Conservation (phyloP, 768 basidiomycete genomes). For the Boletus barrowsii region DNA sequence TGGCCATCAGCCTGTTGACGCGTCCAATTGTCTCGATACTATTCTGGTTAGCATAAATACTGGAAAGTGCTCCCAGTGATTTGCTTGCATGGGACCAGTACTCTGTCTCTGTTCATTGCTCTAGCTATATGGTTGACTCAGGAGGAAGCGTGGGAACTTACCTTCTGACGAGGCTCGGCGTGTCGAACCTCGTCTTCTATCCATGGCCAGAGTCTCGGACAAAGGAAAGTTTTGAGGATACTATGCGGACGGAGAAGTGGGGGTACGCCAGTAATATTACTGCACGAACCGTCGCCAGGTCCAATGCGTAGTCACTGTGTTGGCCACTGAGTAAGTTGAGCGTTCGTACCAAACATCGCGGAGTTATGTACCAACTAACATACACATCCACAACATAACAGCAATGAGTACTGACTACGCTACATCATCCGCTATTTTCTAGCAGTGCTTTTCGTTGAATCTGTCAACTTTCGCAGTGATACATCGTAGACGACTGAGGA, state of each 20-base stretch:
- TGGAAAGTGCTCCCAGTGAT: constrained; percentile 54
- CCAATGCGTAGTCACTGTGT: constrained; percentile 1
- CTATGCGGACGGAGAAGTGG: background rate
- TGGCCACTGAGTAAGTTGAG: constrained; percentile 1
- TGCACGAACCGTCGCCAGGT: constrained; percentile 5
- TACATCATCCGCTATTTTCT: background rate
- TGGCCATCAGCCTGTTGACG: constrained; percentile 67
- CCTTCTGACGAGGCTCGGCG: constrained; percentile 80
- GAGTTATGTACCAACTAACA: constrained; percentile 11
- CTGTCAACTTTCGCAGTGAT: constrained; percentile 64
- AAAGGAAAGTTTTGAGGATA: background rate
- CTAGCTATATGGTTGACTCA: constrained; percentile 7
- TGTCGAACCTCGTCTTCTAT: constrained; percentile 59
- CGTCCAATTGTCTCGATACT: constrained; percentile 62
- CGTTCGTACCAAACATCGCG: constrained; percentile 17
- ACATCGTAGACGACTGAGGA: constrained; percentile 79
- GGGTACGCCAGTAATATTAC: constrained; percentile 1
- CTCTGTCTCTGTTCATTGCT: constrained; percentile 55
- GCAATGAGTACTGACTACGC: background rate
- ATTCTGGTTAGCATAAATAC: constrained; percentile 47
- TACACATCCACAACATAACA: background rate
- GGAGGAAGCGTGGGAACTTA: constrained; percentile 34
- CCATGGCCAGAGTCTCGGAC: constrained; percentile 41
- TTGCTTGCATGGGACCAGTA: constrained; percentile 70
- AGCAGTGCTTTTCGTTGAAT: constrained; percentile 16